phyloP scores from a whole-genome alignment of 306 rosid species.

The Trifolium repens region DNA sequence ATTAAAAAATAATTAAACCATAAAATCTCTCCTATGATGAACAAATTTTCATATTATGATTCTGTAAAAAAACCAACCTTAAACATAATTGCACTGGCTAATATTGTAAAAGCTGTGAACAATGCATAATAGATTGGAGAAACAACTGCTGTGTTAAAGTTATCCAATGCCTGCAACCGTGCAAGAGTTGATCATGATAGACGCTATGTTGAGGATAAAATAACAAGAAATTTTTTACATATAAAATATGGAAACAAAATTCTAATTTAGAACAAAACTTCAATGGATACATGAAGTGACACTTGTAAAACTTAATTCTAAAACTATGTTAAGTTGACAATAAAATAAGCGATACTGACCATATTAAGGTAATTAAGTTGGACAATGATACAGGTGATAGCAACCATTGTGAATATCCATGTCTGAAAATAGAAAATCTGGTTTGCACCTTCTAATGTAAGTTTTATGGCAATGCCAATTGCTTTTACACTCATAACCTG shows the following conservation, averaged over 20 bases:
- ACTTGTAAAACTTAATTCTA: neutral
- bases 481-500: conserved; percentile 97
- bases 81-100: conserved; percentile 91
- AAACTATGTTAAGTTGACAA: neutral
- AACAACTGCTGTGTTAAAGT: conserved; percentile 82
- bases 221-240: conserved; percentile 7
- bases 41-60: conserved; percentile 31
- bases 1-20: conserved; percentile 36
- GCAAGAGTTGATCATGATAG: conserved; percentile 25
- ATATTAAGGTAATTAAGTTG: conserved; percentile 82
- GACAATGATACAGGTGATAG: conserved; percentile 69
- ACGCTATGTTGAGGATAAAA: conserved; percentile 38
- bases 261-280: conserved; percentile 11
- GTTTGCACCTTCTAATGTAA: conserved; percentile 80
- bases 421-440: conserved; percentile 73
- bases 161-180: conserved; percentile 80
- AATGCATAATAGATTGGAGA: conserved; percentile 89
- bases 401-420: conserved; percentile 82
- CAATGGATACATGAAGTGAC: neutral
- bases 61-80: conserved; percentile 63
- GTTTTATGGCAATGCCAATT: conserved; percentile 84
- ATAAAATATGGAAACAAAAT: neutral
- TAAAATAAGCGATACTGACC: conserved; percentile 52
- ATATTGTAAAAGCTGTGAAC: conserved; percentile 87
- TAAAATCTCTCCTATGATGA: conserved; percentile 24